Evolutionary conservation across 73 alveolate genomes (phyloP), one percentile per base, ranked within the genome.

Genomic region (Paramecium pentaurelia): DNA sequence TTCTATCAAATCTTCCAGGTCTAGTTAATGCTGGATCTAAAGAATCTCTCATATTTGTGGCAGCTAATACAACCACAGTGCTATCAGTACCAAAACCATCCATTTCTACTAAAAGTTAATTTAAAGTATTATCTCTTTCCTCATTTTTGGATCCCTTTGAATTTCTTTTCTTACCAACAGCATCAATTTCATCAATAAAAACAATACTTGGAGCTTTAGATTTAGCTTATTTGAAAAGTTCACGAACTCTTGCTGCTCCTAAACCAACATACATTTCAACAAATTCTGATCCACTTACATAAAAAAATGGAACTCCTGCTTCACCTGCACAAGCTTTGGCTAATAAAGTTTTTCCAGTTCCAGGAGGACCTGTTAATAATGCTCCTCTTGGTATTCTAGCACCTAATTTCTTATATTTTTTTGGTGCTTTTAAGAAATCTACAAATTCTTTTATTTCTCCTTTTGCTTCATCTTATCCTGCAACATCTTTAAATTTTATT

Each of bases 81-180:
- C 97, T 75, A 94, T 97, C 99, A 14, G 99, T 99, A 60, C 96
- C 97, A 90, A 99, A 99, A 28, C 99, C 99, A 93, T 99, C 99
- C 99, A 99, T 97, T 95, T 99, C 99, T 16, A 95, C 98, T 59
- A 98, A 95, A 58, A 99, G 95, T 94, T 99, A 98, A 92, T 98
- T 97, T 95, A 99, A 95, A 2, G 99, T 99, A 95, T 98, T 98
- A 91, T 98, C 99, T 71, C 99, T 98, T 92, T 99, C 99, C 77
- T 98, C 95, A 97, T 94, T 45, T 97, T 96, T 92, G 92, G 99
- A 96, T 96, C 94, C 92, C 94, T 89, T 89, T 20, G 84, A 51
- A 44, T 88, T 75, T 1, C 98, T 92, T 64, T 94, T 93, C n/a
- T 94, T 94, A 6, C 98, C 98, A 9, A 95, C 92, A 8, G 99